Base-by-base conservation (phyloP, 2,329 filamentous ascomycete species). In the Diaporthe longicolla region DNA sequence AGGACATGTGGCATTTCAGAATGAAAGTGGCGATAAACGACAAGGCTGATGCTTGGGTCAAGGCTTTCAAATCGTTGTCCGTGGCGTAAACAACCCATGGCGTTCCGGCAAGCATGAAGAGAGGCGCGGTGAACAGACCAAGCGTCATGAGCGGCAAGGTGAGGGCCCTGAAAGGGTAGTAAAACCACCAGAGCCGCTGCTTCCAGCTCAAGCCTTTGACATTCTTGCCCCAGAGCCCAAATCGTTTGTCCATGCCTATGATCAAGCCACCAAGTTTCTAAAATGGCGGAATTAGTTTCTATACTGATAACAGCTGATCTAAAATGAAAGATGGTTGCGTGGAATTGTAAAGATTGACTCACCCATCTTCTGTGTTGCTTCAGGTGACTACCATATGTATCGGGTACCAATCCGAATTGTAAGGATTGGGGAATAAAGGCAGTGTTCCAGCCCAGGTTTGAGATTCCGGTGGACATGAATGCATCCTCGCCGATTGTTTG, bases 401-500 rank as follows among this genome's bases (percentile, higher is more conserved):
- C 89, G 6, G 90, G 87, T 1, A 91, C 88, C 2, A 87, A 88
- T 50, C 90, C 90, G 57, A 86, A 92, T 79, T 92, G 90, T 3
- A 92, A 83, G 6, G 86, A 85, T 77, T 92, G 90, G 76, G 90
- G 88, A 40, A 91, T 81, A 77, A 88, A 92, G 0, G 88, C 89
- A 2, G 89, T 91, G 78, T 87, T 88, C 90, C 90, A 93, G 57
- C 91, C 91, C 74, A 83, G 85, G 2, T 88, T 89, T 1, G 91
- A 85, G 79, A 92, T 87, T 40, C 89, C 82, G 0, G 87, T 89
- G 8, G 89, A 91, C 3, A 88, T 91, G 65, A 86, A 87, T 3
- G 90, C 87, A 78, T 93, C 91, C 79, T 93, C 91, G 6, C 89
- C 87, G 10, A 92, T 82, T 6, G 89, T 90, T 19, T 87, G 89